These are phyloP conservation scores for Alopecurus myosuroides DNA, from an alignment of 176 grass and related monocot genomes.

Conservation along the genomic window DNA sequence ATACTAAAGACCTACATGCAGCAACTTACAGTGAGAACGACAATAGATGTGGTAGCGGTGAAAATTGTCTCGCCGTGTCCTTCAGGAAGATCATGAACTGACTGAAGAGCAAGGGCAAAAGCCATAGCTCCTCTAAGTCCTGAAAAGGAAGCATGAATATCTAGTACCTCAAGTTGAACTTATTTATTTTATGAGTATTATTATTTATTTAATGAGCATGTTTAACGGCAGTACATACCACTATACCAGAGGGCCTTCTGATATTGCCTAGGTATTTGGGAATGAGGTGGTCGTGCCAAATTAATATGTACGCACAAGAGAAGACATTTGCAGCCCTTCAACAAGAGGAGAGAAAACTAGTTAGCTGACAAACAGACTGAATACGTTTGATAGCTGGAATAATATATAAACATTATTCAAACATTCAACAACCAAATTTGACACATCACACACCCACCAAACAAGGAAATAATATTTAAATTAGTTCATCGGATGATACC, in stretches of 20 bases:
- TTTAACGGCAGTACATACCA: constrained; percentile 43
- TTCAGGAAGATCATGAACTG: constrained; percentile 85
- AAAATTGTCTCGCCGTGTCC: constrained; percentile 87
- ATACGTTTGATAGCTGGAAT: neutral
- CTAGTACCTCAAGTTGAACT: neutral
- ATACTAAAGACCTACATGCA: neutral
- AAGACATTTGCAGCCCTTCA: constrained; percentile 92
- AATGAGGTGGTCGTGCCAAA: constrained; percentile 55
- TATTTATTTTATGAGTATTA: neutral
- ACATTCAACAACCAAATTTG: constrained; percentile 5
- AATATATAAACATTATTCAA: neutral
- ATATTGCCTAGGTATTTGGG: constrained; percentile 69
- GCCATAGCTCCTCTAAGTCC: constrained; percentile 94
- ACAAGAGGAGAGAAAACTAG: constrained; percentile 5
- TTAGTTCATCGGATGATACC: constrained; percentile 37
- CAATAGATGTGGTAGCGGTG: constrained; percentile 79
- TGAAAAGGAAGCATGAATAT: constrained; percentile 16
- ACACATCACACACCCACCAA: neutral
- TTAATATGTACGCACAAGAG: constrained; percentile 76
- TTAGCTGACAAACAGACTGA: neutral
- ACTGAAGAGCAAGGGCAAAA: constrained; percentile 94
- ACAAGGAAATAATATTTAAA: neutral
- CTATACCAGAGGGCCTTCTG: constrained; percentile 93
- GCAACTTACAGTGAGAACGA: constrained; percentile 71
- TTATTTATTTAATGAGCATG: neutral